Evolutionary conservation across 2,329 filamentous ascomycete species (phyloP), one percentile per base, ranked within the genome.

Genomic region (Fusarium multiceps): DNA sequence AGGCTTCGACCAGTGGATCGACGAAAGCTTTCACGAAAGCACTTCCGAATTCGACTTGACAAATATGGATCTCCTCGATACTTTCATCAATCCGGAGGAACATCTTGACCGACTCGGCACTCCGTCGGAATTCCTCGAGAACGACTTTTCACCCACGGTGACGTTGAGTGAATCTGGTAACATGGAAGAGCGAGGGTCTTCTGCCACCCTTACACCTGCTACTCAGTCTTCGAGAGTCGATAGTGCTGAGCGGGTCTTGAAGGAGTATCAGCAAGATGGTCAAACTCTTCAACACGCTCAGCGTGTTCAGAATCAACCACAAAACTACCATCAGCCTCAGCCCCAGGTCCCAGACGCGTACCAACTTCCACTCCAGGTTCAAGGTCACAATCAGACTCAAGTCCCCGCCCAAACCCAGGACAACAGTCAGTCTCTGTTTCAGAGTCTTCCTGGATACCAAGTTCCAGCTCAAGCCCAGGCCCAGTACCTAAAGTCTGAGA

Each of bases 11-110:
- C 49, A 53, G 49, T 53, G 49, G 49, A 42, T 53, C 12, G 49
- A 53, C n/a, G 49, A 53, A 4, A 21, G 41, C 16, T 53, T 53
- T n/a, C 49, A 53, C 34, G 49, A 53, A 7, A 41, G 32, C 10
- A 53, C 49, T 6, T 41, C 49, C 4, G 37, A 41, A 4, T 20
- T 41, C 10, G 49, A 53, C n/a, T 11, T 53, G 34, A 42, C 49
- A 6, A n/a, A 53, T n/a, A 53, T 53, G 49, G n/a, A 53, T 27
- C 49, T 37, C 4, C 49, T 53, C n/a, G 49, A 53, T 14, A 53
- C 27, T 8, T 27, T 53, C 16, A 16, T 27, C n/a, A 28, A 53
- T 14, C 49, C 49, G 14, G 23, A 53, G 34, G 34, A 41, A 2
- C 34, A 42, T 14, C 25, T 53, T 11, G 49, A 53, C 13, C 49